Evolutionary conservation across 2,329 filamentous ascomycete genomes (phyloP).

Genomic region (Cladophialophora chaetospira): DNA sequence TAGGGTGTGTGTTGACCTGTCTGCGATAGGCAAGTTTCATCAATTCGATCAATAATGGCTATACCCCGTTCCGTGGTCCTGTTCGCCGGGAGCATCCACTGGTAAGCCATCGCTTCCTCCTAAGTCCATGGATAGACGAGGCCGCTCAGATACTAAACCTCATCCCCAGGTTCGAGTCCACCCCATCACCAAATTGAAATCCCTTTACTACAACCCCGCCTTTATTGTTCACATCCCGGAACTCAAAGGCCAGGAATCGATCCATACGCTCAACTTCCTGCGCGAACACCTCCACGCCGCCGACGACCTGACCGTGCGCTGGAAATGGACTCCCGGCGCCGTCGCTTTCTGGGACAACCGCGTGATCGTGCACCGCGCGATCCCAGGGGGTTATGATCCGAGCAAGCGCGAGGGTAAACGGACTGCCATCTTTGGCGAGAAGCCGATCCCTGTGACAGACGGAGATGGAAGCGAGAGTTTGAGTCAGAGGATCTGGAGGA

Average conservation of each 20-base stretch:
- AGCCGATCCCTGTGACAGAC: conserved; percentile 11
- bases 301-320: conserved; percentile 29
- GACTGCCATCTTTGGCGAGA: conserved; percentile 30
- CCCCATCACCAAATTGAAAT: conserved; percentile 33
- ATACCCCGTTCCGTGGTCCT: conserved; percentile 28
- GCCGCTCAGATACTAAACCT: no score
- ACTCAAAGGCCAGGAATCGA: conserved; percentile 32
- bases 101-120: conserved; percentile 10
- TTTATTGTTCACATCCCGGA: conserved; percentile 31
- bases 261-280: conserved; percentile 30
- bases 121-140: not conserved
- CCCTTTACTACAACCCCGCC: conserved; percentile 32
- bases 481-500: conserved; percentile 12
- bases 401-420: conserved; percentile 31
- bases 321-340: conserved; percentile 27
- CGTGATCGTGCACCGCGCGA: conserved; percentile 28
- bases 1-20: not conserved
- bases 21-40: conserved; percentile 16
- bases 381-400: conserved; percentile 32
- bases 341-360: conserved; percentile 34
- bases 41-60: conserved; percentile 29
- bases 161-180: conserved; percentile 31
- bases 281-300: conserved; percentile 31
- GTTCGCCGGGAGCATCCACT: conserved; percentile 28
- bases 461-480: conserved; percentile 14